Evolutionary conservation across 2,329 filamentous ascomycete genomes (phyloP).

Genomic region (Penicillium sp.): DNA sequence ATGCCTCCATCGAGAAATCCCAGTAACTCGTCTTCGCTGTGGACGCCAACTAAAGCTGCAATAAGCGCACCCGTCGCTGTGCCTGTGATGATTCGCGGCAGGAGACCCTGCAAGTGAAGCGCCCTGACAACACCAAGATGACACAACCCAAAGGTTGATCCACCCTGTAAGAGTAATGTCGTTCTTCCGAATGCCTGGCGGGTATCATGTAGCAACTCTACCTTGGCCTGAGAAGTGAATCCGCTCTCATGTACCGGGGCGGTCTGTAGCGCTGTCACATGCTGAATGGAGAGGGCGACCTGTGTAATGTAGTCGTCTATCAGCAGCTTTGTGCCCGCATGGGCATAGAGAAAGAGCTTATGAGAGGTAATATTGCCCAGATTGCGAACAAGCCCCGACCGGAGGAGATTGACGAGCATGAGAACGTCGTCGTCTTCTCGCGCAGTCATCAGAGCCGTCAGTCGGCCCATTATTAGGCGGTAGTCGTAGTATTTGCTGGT

Average conservation of each 20-base stretch:
- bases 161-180: constrained; percentile 84
- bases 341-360: constrained; percentile 81
- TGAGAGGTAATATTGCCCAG: constrained; percentile 87
- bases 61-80: constrained; percentile 90
- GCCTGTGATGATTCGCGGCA: constrained; percentile 89
- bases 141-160: constrained; percentile 88
- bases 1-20: constrained; percentile 76
- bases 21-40: constrained; percentile 83
- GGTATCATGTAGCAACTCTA: constrained; percentile 85
- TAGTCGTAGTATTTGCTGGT: constrained; percentile 85
- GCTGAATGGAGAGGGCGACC: constrained; percentile 78
- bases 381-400: constrained; percentile 78
- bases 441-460: constrained; percentile 71
- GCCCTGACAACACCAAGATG: constrained; percentile 91
- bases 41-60: constrained; percentile 83
- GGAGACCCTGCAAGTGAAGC: constrained; percentile 75
- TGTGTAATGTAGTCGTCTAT: constrained; percentile 91
- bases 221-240: constrained; percentile 75
- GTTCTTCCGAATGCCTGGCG: constrained; percentile 86
- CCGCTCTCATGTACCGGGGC: constrained; percentile 54
- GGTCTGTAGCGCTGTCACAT: constrained; percentile 72
- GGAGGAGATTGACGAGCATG: constrained; percentile 76
- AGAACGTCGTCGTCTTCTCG: constrained; percentile 74
- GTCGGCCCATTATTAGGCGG: constrained; percentile 77
- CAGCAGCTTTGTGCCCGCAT: constrained; percentile 84